Percentiles rank a stretch among this genome's conserved stretches.
phyloP scores from a whole-genome alignment of 345 rosid genomes.

The Geranium brycei region DNA sequence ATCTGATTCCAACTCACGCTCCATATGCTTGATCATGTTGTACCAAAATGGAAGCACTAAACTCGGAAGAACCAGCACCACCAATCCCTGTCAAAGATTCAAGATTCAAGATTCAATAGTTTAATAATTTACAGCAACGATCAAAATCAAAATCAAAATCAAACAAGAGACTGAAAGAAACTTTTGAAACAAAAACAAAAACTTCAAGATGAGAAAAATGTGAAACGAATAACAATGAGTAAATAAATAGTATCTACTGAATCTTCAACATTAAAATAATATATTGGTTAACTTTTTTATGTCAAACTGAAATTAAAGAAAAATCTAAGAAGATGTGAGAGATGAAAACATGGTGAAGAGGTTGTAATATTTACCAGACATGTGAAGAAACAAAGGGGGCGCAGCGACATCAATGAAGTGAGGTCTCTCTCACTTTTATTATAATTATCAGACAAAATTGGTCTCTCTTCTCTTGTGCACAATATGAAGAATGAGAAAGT shows the following conservation, averaged over 20 bases:
- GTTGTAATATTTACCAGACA: constrained; percentile 4
- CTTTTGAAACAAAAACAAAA: neutral
- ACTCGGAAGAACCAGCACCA: constrained; percentile 22
- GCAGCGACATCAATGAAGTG: neutral
- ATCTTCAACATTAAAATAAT: neutral
- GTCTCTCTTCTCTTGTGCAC: no score
- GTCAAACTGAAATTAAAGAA: neutral
- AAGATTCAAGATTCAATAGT: neutral
- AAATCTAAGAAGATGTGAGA: neutral
- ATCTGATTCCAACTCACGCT: constrained; percentile 7
- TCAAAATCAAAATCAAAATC: neutral
- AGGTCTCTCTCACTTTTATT: neutral
- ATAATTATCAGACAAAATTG: neutral
- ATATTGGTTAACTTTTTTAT: neutral
- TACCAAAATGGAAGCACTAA: constrained; percentile 23
- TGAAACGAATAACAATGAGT: neutral
- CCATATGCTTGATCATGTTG: constrained; percentile 4
- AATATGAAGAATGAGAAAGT: neutral
- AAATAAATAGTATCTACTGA: neutral
- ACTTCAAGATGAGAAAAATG: neutral
- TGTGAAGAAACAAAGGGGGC: constrained; percentile 6
- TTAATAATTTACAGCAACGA: neutral
- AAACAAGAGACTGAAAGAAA: neutral
- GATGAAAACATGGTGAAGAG: neutral
- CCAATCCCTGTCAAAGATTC: constrained; percentile 17